Conservation (phyloP, 495 filamentous ascomycete species). For the Penicillium goetzii region DNA sequence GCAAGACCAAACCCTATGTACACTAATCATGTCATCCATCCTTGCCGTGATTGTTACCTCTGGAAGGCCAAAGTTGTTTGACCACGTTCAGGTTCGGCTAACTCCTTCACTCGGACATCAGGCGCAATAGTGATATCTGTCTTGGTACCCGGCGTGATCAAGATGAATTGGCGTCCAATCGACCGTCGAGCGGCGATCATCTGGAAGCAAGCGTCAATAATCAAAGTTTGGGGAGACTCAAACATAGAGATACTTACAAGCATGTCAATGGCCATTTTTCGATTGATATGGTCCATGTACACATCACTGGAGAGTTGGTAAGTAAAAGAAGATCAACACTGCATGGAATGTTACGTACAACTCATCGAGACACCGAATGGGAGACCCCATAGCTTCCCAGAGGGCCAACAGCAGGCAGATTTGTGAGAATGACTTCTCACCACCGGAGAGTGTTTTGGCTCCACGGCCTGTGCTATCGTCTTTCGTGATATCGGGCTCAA, state of each 20-base stretch:
- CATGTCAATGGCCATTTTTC: slow-evolving; percentile 91
- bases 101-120: slow-evolving; percentile 87
- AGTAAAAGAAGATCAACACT: slow-evolving; percentile 19
- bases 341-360: slow-evolving; percentile 59
- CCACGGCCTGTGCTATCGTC: slow-evolving; percentile 68
- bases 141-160: slow-evolving; percentile 94
- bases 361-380: slow-evolving; percentile 93
- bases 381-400: slow-evolving; percentile 98
- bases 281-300: slow-evolving; percentile 98
- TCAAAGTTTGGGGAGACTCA: not conserved
- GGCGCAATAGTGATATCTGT: slow-evolving; percentile 65
- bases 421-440: slow-evolving; percentile 96
- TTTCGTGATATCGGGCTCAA: slow-evolving; percentile 78
- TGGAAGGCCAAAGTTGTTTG: slow-evolving; percentile 44
- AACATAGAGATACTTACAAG: slow-evolving; percentile 63
- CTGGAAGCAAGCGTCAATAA: slow-evolving; percentile 45
- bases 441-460: slow-evolving; percentile 90
- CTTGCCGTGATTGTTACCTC: slow-evolving; percentile 10
- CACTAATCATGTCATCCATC: not conserved
- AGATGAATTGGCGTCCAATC: slow-evolving; percentile 88
- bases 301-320: slow-evolving; percentile 67
- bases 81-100: slow-evolving; percentile 64
- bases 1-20: not conserved
- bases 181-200: slow-evolving; percentile 81
- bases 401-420: slow-evolving; percentile 90